Evolutionary conservation across 1,139 yeast genomes (phyloP), one percentile per base, ranked within the genome.

Genomic region (Yamadazyma mexicana): DNA sequence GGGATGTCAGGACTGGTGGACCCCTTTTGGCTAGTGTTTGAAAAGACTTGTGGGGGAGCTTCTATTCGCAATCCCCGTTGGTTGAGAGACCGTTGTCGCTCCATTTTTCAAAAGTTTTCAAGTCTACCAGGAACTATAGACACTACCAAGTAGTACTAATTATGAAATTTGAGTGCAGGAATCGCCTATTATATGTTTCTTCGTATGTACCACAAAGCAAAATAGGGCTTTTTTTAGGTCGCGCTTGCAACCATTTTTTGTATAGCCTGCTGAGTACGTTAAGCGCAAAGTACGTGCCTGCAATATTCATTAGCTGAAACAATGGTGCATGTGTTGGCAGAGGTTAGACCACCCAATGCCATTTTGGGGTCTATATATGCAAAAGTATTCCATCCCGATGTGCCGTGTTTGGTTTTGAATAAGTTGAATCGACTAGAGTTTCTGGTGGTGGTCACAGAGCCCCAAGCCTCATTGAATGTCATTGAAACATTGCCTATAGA

Each of bases 241-340:
- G 42, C 37, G 42, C 42, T 36, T 40, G 39, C 39, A 36, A 35
- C 40, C 40, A 28, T 32, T 32, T 32, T 17, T n/a, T 27, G 6
- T 5, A 27, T n/a, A 24, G 7, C 27, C n/a, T n/a, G n/a, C n/a
- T n/a, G n/a, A n/a, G n/a, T n/a, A n/a, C n/a, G n/a, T n/a, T n/a
- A n/a, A n/a, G n/a, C n/a, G n/a, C n/a, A n/a, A n/a, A n/a, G n/a
- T n/a, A n/a, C n/a, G n/a, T n/a, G n/a, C n/a, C n/a, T n/a, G n/a
- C n/a, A n/a, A n/a, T n/a, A n/a, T n/a, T n/a, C n/a, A n/a, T n/a
- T n/a, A n/a, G n/a, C 5, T n/a, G 10, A 24, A 5, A 11, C 5
- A 3, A 47, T 47, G 53, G 52, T 54, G 40, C 47, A 50, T 43
- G 39, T 57, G n/a, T 20, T 59, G 26, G 48, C 61, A 4, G 61